Evolutionary conservation across 1,284 basidiomycete genomes (phyloP), one percentile per base, ranked within the genome.

Genomic region (Hypsizygus ulmarius): DNA sequence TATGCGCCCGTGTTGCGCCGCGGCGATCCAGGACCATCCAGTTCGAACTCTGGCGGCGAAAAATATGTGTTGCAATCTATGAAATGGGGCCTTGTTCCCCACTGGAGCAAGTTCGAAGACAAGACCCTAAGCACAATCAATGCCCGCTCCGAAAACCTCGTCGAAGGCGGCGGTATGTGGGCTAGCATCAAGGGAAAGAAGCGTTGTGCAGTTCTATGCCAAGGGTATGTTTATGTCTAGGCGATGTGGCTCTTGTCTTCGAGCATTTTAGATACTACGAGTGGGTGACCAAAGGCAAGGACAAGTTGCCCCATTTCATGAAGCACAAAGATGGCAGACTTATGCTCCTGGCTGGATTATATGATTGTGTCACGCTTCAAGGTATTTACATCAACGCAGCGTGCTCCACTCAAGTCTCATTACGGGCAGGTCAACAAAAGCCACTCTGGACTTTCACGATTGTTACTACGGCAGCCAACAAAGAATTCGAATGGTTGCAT

Each of bases 61-160:
- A 32, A 51, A 12, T 45, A 78, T 19, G 62, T 82, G 9, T 60
- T 88, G 55, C 84, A 87, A 27, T 80, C 83, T 3, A 91, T 92
- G 93, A 86, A 85, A 61, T 97, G 94, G 94, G 94, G 94, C 0
- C 74, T 97, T 1, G 79, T 93, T 1, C 91, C 91, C 0, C 84
- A 90, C 60, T 95, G 87, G 79, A 84, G 79, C 59, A 93, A 92
- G 61, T 78, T 84, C 34, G 80, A 85, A 45, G 79, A 86, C 52
- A 79, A 78, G 44, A 71, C 72, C 0, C 66, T 93, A 48, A 90
- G 81, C 58, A 95, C 94, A 0, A 96, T 91, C 55, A 98, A 97
- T 58, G 93, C 94, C 0, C 82, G 93, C 16, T 78, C 84, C 7
- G 95, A 97, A 65, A 87, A 84, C 29, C 74, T 98, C 11, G 66